Conservation (phyloP, 345 rosid species). For the Pugionium dolabratum region DNA sequence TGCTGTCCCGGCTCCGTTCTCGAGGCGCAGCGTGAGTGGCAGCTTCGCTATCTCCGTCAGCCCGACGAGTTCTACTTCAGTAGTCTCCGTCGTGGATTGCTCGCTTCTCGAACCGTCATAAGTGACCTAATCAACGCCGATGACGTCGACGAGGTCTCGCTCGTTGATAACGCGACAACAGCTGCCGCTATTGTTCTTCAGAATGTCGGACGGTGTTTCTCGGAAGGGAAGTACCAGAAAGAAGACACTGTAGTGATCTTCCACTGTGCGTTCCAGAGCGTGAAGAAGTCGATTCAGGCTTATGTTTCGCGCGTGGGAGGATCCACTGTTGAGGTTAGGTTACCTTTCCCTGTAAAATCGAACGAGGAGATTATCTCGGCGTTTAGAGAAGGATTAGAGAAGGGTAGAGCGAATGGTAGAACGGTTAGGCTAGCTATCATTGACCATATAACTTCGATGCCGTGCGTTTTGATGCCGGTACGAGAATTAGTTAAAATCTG, state of each 20-base stretch:
- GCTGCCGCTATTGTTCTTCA: constrained; percentile 83
- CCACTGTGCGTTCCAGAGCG: constrained; percentile 63
- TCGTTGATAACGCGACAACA: constrained; percentile 77
- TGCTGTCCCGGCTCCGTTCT: constrained; percentile 72
- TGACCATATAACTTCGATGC: constrained; percentile 73
- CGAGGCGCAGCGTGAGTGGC: constrained; percentile 59
- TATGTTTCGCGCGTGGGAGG: constrained; percentile 77
- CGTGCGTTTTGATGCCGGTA: constrained; percentile 66
- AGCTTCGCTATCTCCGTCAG: constrained; percentile 61
- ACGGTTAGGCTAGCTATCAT: constrained; percentile 70
- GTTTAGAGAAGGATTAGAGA: constrained; percentile 52
- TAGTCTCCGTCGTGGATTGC: constrained; percentile 58
- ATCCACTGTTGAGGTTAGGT: constrained; percentile 54
- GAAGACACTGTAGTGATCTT: constrained; percentile 63
- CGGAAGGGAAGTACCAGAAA: constrained; percentile 52
- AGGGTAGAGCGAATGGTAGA: constrained; percentile 54
- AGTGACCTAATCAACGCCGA: constrained; percentile 67
- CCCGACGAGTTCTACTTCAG: constrained; percentile 80
- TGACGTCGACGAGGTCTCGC: constrained; percentile 69
- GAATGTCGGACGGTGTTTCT: constrained; percentile 59
- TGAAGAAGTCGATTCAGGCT: constrained; percentile 69
- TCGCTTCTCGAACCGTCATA: constrained; percentile 55
- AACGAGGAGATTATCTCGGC: constrained; percentile 57
- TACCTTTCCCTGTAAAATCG: constrained; percentile 68
- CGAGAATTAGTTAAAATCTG: constrained; percentile 58